Evolutionary conservation across 345 rosid genomes (phyloP), one percentile per base, ranked within the genome.

Genomic region (Hibiscus tridactylites): DNA sequence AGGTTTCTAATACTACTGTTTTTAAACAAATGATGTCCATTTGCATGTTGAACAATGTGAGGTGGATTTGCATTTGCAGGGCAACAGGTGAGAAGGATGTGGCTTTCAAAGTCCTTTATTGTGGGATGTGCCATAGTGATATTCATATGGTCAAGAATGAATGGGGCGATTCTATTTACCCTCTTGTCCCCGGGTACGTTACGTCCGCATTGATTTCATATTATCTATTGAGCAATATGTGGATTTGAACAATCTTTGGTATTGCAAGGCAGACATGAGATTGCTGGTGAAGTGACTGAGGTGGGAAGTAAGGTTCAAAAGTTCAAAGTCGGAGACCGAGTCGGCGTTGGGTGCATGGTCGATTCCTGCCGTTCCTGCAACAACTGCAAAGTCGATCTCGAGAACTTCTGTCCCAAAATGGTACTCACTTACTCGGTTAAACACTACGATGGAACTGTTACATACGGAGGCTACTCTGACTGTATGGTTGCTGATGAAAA

Each of bases 101-200:
- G 33, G 70, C 68, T 3, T 62, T 62, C 61, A 72, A 72, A 46
- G 75, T 72, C 13, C 68, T 72, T 31, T 72, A 72, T 37, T 83
- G 90, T 74, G 90, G 90, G 35, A 83, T 88, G 21, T 86, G 89
- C 50, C 89, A 83, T 60, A 56, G 84, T n/a, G 88, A 85, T 75
- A 73, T 85, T 44, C 78, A 77, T 60, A 79, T 68, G 76, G 53
- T 81, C 4, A 86, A 76, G 75, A 83, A 82, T 37, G 85, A 82
- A 11, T 86, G 88, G 87, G 88, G 87, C 0, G 5, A 10, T 26
- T 65, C 84, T 3, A 29, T 59, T 11, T 86, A 83, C 62, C 93
- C 93, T 6, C 42, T 83, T 19, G 82, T 88, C 8, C 91, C 91
- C 0, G 87, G 91, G 91, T 88, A 80, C 42, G 68, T 35, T 4